Conservation (phyloP, 768 basidiomycete genomes). For the Macrocybe gigantea region DNA sequence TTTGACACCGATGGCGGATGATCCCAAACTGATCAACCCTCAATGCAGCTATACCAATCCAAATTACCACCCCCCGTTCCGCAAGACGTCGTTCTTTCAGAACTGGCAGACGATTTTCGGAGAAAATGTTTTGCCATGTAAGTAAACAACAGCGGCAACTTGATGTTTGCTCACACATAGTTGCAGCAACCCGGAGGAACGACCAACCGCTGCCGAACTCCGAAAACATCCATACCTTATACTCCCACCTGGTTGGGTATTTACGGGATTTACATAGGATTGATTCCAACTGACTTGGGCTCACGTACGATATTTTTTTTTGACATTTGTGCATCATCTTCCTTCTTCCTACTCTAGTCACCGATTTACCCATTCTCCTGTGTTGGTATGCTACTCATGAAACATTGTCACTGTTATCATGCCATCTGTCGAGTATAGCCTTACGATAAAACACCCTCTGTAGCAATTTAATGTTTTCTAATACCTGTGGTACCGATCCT, state of each 20-base stretch:
- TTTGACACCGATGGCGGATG: not conserved
- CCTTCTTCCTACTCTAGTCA: constrained; percentile 7
- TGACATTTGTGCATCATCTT: no score
- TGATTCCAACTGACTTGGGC: constrained; percentile 20
- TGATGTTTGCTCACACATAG: constrained; percentile 4
- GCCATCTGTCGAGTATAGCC: constrained; percentile 23
- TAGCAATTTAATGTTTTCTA: constrained; percentile 33
- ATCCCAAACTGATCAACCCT: not conserved
- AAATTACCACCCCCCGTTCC: constrained; percentile 88
- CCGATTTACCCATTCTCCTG: constrained; percentile 7
- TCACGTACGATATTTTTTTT: constrained; percentile 17
- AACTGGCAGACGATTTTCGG: constrained; percentile 81
- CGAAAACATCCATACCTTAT: constrained; percentile 73
- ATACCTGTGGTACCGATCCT: constrained; percentile 24
- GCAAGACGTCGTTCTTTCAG: constrained; percentile 68
- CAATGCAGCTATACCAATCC: constrained; percentile 72
- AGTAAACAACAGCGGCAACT: constrained; percentile 19
- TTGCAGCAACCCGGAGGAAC: constrained; percentile 73
- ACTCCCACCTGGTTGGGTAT: constrained; percentile 69
- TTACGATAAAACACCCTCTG: constrained; percentile 30
- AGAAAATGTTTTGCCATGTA: constrained; percentile 86
- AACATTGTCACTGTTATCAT: constrained; percentile 16
- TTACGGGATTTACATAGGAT: constrained; percentile 56
- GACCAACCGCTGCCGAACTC: constrained; percentile 75
- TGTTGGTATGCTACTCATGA: constrained; percentile 11